phyloP scores from a whole-genome alignment of 495 filamentous ascomycete genomes.

The Penicillium robsamsonii region DNA sequence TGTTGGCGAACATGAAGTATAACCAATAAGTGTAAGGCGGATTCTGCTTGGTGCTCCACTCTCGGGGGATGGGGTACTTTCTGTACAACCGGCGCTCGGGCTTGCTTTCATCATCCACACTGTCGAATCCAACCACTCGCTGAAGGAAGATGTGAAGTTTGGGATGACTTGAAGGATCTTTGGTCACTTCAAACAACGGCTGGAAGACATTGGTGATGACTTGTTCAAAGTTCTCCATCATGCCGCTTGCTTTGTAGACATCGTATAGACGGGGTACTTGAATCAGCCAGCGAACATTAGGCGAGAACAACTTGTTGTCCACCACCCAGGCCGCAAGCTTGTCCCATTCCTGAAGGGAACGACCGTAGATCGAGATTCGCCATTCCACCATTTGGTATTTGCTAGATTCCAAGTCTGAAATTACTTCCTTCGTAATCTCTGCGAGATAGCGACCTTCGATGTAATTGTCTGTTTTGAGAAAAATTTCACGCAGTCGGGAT shows the following conservation, averaged over 20 bases:
- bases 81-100: slow-evolving; percentile 83
- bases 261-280: slow-evolving; percentile 94
- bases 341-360: slow-evolving; percentile 92
- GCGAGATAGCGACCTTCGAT: slow-evolving; percentile 94
- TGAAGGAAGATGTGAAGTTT: slow-evolving; percentile 95
- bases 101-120: slow-evolving; percentile 98
- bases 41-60: slow-evolving; percentile 90
- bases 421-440: slow-evolving; percentile 96
- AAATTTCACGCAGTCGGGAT: slow-evolving; percentile 90
- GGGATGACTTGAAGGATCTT: slow-evolving; percentile 79
- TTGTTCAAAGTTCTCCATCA: slow-evolving; percentile 88
- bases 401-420: slow-evolving; percentile 95
- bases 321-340: slow-evolving; percentile 98
- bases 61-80: slow-evolving; percentile 87
- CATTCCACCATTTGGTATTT: slow-evolving; percentile 99
- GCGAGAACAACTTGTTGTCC: slow-evolving; percentile 96
- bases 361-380: slow-evolving; percentile 95
- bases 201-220: slow-evolving; percentile 90
- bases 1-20: slow-evolving; percentile 94
- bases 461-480: slow-evolving; percentile 97
- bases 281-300: slow-evolving; percentile 96
- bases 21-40: slow-evolving; percentile 99
- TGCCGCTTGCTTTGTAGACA: slow-evolving; percentile 82
- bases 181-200: slow-evolving; percentile 91
- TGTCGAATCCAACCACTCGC: slow-evolving; percentile 93